These are phyloP conservation scores for Sugiyamaella japonica DNA, from an alignment of 1,139 yeast species.

Conservation along the genomic window DNA sequence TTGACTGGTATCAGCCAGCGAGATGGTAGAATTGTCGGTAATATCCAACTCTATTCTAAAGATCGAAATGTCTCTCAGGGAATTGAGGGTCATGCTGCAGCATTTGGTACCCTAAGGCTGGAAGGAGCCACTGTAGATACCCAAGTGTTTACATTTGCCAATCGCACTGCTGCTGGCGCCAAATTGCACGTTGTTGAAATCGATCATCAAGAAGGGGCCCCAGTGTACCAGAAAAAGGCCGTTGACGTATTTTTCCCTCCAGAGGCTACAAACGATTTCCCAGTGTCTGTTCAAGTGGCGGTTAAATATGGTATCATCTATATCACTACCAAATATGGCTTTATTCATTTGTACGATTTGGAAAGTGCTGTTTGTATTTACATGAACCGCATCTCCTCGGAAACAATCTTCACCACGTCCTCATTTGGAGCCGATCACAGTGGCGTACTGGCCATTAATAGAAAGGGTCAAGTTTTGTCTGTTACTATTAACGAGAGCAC, in stretches of 20 bases:
- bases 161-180: constrained; percentile 72
- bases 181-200: constrained; percentile 92
- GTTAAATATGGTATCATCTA: constrained; percentile 83
- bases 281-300: constrained; percentile 87
- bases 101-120: constrained; percentile 73
- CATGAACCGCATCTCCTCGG: constrained; percentile 95
- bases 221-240: constrained; percentile 83
- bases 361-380: constrained; percentile 91
- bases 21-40: constrained; percentile 93
- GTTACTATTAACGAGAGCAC: constrained; percentile 86
- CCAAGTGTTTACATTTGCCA: constrained; percentile 83
- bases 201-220: constrained; percentile 84
- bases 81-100: constrained; percentile 96
- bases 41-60: constrained; percentile 86
- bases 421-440: constrained; percentile 57
- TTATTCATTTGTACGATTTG: constrained; percentile 91
- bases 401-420: constrained; percentile 91
- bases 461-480: constrained; percentile 91
- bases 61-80: constrained; percentile 93
- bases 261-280: constrained; percentile 95
- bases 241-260: constrained; percentile 96
- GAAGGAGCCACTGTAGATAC: constrained; percentile 76
- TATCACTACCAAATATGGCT: constrained; percentile 91
- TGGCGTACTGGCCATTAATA: constrained; percentile 92
- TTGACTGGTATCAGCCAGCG: constrained; percentile 94